These are phyloP conservation scores for Truncatella angustata DNA, from an alignment of 2,329 filamentous ascomycete genomes.

Conservation along the genomic window DNA sequence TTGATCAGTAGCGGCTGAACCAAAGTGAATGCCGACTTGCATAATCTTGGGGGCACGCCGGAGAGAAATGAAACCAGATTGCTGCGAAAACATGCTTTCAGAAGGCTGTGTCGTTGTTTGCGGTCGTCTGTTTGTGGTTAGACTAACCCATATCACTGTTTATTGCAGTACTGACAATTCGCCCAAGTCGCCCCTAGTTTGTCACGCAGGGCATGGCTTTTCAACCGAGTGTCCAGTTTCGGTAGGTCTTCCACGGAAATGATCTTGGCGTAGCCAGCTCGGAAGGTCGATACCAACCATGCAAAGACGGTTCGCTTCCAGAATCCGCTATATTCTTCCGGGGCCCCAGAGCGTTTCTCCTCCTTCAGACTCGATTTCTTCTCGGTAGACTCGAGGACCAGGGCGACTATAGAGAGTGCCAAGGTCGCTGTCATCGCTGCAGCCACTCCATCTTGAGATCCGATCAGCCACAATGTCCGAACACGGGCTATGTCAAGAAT, in stretches of 20 bases:
- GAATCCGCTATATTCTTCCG: conserved; percentile 19
- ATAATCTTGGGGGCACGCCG: conserved; percentile 22
- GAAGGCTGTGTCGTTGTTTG: conserved; percentile 13
- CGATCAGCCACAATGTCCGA: conserved; percentile 19
- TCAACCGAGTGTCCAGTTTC: conserved; percentile 16
- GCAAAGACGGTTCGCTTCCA: conserved; percentile 20
- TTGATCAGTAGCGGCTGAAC: conserved; percentile 29
- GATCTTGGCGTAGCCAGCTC: conserved; percentile 17
- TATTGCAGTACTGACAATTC: conserved; percentile 15
- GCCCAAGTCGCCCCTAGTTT: conserved; percentile 15
- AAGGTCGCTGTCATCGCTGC: conserved; percentile 15
- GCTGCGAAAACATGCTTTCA: conserved; percentile 14
- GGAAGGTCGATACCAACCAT: conserved; percentile 19
- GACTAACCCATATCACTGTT: no score
- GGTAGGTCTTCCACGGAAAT: conserved; percentile 20
- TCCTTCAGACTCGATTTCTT: conserved; percentile 13
- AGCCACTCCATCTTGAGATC: conserved; percentile 8
- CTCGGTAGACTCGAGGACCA: conserved; percentile 19
- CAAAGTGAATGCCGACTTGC: conserved; percentile 26
- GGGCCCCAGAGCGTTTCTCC: conserved; percentile 8
- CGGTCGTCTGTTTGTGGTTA: conserved; percentile 14
- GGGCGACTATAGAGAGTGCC: conserved; percentile 11
- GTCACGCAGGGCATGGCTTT: conserved; percentile 14
- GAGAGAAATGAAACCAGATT: conserved; percentile 18
- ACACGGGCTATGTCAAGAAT: conserved; percentile 18